Conservation (phyloP, 257 asterid genomes). For the Knoxia roxburghii region DNA sequence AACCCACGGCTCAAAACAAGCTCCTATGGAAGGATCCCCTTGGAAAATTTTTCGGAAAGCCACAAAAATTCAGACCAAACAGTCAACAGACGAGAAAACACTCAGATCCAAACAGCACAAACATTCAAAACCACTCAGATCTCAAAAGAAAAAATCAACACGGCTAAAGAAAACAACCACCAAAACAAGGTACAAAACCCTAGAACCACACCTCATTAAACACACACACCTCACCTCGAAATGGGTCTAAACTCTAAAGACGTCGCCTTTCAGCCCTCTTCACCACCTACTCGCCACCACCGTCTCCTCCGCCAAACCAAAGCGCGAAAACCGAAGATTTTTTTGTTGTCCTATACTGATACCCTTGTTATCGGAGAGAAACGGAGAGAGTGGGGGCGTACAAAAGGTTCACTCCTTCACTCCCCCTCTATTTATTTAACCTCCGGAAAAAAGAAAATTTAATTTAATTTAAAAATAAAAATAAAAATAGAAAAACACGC, state of each 20-base stretch:
- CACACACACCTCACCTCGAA: conserved; percentile 7
- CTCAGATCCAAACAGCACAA: conserved; percentile 21
- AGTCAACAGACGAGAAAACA: neutral
- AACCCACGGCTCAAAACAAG: neutral
- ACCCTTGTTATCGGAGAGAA: neutral
- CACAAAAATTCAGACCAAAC: no score
- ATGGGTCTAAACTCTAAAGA: neutral
- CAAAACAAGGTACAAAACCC: neutral
- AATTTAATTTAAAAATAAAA: neutral
- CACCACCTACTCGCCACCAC: neutral
- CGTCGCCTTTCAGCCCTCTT: neutral
- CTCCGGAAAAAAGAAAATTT: no score
- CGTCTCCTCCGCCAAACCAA: neutral
- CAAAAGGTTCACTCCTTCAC: neutral
- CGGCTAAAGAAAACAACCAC: conserved; percentile 1
- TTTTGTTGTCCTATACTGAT: neutral
- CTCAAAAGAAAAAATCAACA: conserved; percentile 5
- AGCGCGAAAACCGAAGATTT: neutral
- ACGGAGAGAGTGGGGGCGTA: neutral
- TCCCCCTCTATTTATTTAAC: neutral
- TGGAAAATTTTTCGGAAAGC: neutral
- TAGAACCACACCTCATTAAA: neutral
- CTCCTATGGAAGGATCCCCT: no score
- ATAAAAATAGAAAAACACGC: neutral
- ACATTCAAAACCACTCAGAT: conserved; percentile 12